Base-by-base conservation (phyloP, 1,284 basidiomycete genomes). In the Macrocystidia cucumis region DNA sequence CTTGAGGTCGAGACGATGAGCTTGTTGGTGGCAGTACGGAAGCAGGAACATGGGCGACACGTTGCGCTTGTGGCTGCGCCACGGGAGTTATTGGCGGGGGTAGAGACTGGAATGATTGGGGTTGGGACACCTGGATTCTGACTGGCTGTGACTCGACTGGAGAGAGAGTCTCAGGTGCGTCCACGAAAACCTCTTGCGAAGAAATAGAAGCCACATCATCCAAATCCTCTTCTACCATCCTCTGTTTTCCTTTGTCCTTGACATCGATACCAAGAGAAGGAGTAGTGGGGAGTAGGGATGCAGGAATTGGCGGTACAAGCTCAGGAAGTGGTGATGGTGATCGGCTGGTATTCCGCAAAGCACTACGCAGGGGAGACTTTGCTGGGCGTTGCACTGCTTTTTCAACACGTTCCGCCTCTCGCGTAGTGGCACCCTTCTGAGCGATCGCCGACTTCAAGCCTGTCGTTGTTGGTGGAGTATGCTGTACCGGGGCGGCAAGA, bases 301-400 rank as follows among this genome's bases (percentile, higher is more conserved):
- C 12, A 5, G 24, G 18, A 25, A 33, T 8, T 12, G 26, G 38
- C 16, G 21, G 20, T 8, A 23, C n/a, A 4, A n/a, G n/a, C n/a
- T n/a, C n/a, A n/a, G 39, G 44, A 41, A 50, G 46, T 5, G 67
- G 68, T 3, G 67, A 67, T 9, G 69, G 69, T 29, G 72, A 65
- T 18, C 69, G 59, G 41, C 70, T 74, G 2, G 63, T 29, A 37
- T 70, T 69, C 41, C 71, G 66, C 54, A 83, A 44, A n/a, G 78
- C 79, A 35, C 78, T 80, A 40, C 69, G 62, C n/a, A 83, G 48
- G 0, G 79, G 78, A 29, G 60, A 53, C 49, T 64, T 69, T 9
- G 56, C 49, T 2, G 50, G 52, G 14, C 53, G 42, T 3, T n/a
- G 7, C 7, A 12, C n/a, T 27, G 25, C 25, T 27, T 16, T 27